Evolutionary conservation across 805 yeast species (phyloP).

Genomic region (Candida tibetensis): DNA sequence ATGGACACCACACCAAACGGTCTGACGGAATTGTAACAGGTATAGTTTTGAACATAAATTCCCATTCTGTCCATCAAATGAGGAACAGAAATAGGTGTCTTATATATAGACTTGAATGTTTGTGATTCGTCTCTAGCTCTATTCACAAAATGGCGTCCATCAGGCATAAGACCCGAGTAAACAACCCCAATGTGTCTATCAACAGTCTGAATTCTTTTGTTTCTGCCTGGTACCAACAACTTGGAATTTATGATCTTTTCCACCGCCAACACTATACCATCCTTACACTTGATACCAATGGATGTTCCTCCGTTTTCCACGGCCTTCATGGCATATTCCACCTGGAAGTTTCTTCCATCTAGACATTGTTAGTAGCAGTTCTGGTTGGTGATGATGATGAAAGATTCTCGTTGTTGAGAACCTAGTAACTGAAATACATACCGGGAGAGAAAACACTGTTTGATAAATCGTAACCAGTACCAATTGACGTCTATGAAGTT

Average conservation of each 20-base stretch:
- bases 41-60: slow-evolving; percentile 89
- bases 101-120: slow-evolving; percentile 72
- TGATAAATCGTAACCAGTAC: slow-evolving; percentile 98
- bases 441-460: slow-evolving; percentile 90
- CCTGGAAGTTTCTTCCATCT: slow-evolving; percentile 95
- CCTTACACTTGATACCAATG: slow-evolving; percentile 85
- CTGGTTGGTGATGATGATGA: slow-evolving; percentile 7
- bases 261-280: slow-evolving; percentile 96
- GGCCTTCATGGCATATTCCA: slow-evolving; percentile 95
- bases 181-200: slow-evolving; percentile 94
- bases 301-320: slow-evolving; percentile 97
- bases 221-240: slow-evolving; percentile 82
- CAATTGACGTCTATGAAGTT: slow-evolving; percentile 73
- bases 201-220: slow-evolving; percentile 86
- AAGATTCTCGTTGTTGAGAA: too few species aligned
- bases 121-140: slow-evolving; percentile 91
- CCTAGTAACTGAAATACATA: too few species aligned
- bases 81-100: slow-evolving; percentile 73
- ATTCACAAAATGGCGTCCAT: slow-evolving; percentile 89
- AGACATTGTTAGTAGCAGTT: slow-evolving; percentile 39
- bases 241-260: slow-evolving; percentile 88
- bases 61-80: slow-evolving; percentile 86
- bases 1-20: slow-evolving; percentile 95
- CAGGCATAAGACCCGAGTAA: slow-evolving; percentile 93
- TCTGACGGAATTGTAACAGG: slow-evolving; percentile 94